Evolutionary conservation across 495 filamentous ascomycete genomes (phyloP).

Genomic region (Penicillium coprophilum): DNA sequence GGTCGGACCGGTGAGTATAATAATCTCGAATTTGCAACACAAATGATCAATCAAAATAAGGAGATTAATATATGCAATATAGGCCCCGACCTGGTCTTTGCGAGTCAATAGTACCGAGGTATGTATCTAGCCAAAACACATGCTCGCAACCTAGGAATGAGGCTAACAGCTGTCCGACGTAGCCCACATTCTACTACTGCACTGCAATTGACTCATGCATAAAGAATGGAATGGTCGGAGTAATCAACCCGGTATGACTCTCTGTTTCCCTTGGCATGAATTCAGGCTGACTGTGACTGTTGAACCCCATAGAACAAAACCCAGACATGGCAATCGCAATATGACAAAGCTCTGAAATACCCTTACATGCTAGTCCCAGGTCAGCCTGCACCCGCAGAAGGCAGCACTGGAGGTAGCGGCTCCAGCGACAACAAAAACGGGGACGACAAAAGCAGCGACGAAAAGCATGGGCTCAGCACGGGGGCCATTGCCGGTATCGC

Average conservation of each 20-base stretch:
- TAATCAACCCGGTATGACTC: slow-evolving; percentile 38
- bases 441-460: not conserved
- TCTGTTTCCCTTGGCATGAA: not conserved
- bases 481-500: slow-evolving; percentile 44
- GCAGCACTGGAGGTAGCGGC: slow-evolving; percentile 7
- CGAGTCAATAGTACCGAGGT: slow-evolving; percentile 37
- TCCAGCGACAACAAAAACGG: not conserved
- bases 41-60: not conserved
- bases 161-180: not conserved
- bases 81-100: slow-evolving; percentile 41
- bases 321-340: slow-evolving; percentile 35
- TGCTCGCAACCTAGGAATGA: not conserved
- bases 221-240: slow-evolving; percentile 45
- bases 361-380: slow-evolving; percentile 44
- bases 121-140: slow-evolving; percentile 1
- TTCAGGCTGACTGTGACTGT: not conserved
- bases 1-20: slow-evolving; percentile 29
- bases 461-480: slow-evolving; percentile 23
- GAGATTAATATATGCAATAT: not conserved
- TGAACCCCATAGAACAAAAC: slow-evolving; percentile 29
- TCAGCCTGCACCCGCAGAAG: slow-evolving; percentile 40
- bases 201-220: slow-evolving; percentile 42
- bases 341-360: slow-evolving; percentile 29
- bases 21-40: not conserved
- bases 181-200: slow-evolving; percentile 46